phyloP scores from a whole-genome alignment of 371 early-diverging fungal genomes.

The Lichtheimia ornata region DNA sequence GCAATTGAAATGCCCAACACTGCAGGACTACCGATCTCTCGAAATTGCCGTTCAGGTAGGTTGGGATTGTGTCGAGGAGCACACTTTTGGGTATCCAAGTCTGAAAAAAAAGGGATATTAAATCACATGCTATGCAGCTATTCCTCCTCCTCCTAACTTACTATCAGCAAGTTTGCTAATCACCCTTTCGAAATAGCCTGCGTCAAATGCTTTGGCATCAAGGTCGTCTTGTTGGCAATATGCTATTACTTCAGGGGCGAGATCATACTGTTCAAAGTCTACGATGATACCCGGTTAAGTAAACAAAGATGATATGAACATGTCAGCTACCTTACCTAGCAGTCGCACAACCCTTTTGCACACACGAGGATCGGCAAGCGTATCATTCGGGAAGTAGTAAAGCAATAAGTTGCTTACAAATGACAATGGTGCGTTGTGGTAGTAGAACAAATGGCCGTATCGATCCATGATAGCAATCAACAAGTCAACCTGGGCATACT shows the following conservation, averaged over 20 bases:
- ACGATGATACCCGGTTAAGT: not conserved
- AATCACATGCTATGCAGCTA: constrained; percentile 7
- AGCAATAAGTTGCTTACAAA: constrained; percentile 68
- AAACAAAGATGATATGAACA: not conserved
- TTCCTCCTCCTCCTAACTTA: constrained; percentile 29
- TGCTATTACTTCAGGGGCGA: constrained; percentile 51
- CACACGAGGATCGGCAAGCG: constrained; percentile 58
- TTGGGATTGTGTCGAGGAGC: constrained; percentile 52
- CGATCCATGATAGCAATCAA: constrained; percentile 64
- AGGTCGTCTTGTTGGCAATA: constrained; percentile 40
- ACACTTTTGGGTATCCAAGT: constrained; percentile 56
- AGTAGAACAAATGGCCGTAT: constrained; percentile 67
- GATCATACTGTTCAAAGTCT: constrained; percentile 61
- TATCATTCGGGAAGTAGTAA: constrained; percentile 68
- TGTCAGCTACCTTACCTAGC: constrained; percentile 41
- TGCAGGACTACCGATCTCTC: constrained; percentile 79
- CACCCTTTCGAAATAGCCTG: constrained; percentile 57
- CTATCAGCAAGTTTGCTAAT: constrained; percentile 57
- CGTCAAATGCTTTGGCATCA: constrained; percentile 49
- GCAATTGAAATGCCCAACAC: constrained; percentile 66
- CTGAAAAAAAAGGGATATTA: constrained; percentile 25
- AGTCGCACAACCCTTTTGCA: constrained; percentile 63
- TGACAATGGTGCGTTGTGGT: constrained; percentile 70
- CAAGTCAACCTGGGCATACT: constrained; percentile 62
- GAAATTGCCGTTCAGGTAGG: constrained; percentile 76